Percentiles rank a stretch among this genome's conserved stretches.
These are phyloP conservation scores for Ophiostoma pallidulum DNA, from an alignment of 2,329 filamentous ascomycete species.

Conservation along the genomic window DNA sequence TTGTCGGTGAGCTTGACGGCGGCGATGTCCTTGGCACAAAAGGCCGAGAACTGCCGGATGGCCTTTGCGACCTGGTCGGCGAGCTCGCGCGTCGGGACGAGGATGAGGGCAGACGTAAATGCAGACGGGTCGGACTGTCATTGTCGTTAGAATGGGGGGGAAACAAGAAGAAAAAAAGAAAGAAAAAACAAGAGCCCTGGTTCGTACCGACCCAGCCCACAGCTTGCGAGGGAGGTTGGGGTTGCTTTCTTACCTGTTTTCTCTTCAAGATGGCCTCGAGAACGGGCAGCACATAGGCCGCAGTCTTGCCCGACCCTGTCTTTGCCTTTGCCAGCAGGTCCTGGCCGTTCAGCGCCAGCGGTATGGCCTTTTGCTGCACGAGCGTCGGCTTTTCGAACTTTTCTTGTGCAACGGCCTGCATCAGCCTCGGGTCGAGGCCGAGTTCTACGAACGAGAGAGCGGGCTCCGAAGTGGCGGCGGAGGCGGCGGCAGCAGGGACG, in stretches of 20 bases:
- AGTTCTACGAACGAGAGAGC: constrained; percentile 60
- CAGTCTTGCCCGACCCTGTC: constrained; percentile 94
- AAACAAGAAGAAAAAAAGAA: too few relatives aligned
- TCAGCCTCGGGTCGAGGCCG: constrained; percentile 71
- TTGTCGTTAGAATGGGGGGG: too few relatives aligned
- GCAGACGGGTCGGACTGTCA: constrained; percentile 39
- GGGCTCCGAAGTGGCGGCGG: constrained; percentile 20
- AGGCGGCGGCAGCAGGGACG: constrained; percentile 5
- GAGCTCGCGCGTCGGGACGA: constrained; percentile 90
- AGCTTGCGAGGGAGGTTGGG: too few relatives aligned
- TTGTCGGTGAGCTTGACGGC: constrained; percentile 84
- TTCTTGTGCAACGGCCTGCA: constrained; percentile 78
- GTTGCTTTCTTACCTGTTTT: constrained; percentile 47
- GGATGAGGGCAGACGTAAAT: constrained; percentile 66
- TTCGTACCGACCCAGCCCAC: too few relatives aligned
- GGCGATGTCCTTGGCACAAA: constrained; percentile 75
- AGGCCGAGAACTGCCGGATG: constrained; percentile 66
- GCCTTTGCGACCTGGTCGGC: constrained; percentile 81
- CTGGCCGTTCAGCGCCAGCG: constrained; percentile 74
- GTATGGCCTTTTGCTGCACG: constrained; percentile 81
- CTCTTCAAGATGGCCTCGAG: constrained; percentile 72
- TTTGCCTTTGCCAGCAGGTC: constrained; percentile 89
- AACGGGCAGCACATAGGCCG: constrained; percentile 88
- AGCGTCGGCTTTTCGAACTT: constrained; percentile 80
- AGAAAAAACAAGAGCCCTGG: too few relatives aligned